Evolutionary conservation across 2,329 filamentous ascomycete species (phyloP).

Genomic region (Colletotrichum sp.): DNA sequence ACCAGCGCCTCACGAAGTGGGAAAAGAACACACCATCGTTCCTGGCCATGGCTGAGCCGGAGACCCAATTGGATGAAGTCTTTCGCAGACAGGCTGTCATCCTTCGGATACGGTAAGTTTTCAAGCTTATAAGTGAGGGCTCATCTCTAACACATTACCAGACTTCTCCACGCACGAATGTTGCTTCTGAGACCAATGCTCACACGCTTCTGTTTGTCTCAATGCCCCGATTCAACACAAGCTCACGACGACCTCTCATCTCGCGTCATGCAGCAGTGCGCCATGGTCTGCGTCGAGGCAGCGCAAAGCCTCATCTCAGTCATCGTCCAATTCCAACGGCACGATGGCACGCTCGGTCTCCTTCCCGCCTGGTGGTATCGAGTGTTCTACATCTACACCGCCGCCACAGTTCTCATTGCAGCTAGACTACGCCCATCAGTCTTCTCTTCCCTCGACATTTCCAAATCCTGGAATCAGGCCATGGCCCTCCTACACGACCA

Average conservation of each 20-base stretch:
- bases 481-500: constrained; percentile 35
- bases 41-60: constrained; percentile 22
- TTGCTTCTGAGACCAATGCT: constrained; percentile 36
- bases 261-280: constrained; percentile 35
- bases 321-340: constrained; percentile 31
- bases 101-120: constrained; percentile 33
- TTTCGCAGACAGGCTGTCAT: constrained; percentile 34
- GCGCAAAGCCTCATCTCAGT: constrained; percentile 35
- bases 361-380: constrained; percentile 44
- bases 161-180: constrained; percentile 38
- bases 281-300: constrained; percentile 35
- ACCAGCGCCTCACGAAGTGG: constrained; percentile 34
- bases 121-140: too few relatives aligned
- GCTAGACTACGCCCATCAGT: constrained; percentile 36
- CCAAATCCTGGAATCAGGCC: constrained; percentile 34
- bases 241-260: constrained; percentile 25
- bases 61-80: constrained; percentile 26
- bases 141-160: neutral
- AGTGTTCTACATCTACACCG: constrained; percentile 40
- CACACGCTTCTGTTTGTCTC: constrained; percentile 33
- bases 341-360: constrained; percentile 34
- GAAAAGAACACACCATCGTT: constrained; percentile 30
- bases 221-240: constrained; percentile 17
- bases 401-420: constrained; percentile 38
- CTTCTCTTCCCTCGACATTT: constrained; percentile 29